Percentiles rank a stretch among this genome's conserved stretches.
Conservation (phyloP, 176 grass and related monocot genomes). For the Carex myosuroides region DNA sequence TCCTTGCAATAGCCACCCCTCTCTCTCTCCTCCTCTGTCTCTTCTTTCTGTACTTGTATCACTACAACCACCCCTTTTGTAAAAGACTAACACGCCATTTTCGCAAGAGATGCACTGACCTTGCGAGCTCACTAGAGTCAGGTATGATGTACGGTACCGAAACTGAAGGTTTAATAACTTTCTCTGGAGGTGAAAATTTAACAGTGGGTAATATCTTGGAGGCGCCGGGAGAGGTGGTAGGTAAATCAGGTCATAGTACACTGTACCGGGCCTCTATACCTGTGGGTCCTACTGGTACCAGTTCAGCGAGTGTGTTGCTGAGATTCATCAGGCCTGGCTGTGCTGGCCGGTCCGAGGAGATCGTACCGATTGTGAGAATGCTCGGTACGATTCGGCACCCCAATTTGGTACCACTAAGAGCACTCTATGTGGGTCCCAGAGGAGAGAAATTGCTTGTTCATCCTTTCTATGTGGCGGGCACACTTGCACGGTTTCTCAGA, state of each 20-base stretch:
- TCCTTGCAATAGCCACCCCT: constrained; percentile 34
- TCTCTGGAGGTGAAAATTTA: constrained; percentile 70
- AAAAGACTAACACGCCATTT: constrained; percentile 21
- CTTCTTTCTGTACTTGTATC: constrained; percentile 27
- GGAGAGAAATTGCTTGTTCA: constrained; percentile 92
- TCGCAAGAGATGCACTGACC: neutral
- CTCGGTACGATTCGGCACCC: constrained; percentile 53
- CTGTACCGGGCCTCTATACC: constrained; percentile 70
- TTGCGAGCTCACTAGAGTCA: constrained; percentile 20
- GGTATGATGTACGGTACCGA: constrained; percentile 14
- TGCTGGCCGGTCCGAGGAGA: constrained; percentile 43
- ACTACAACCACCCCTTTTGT: constrained; percentile 34
- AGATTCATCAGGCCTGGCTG: constrained; percentile 69
- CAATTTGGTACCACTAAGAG: constrained; percentile 77
- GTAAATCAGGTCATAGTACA: constrained; percentile 74
- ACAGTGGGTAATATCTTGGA: constrained; percentile 69
- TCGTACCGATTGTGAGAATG: constrained; percentile 32
- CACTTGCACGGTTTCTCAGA: constrained; percentile 64
- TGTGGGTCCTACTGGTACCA: constrained; percentile 14
- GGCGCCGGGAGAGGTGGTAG: constrained; percentile 87
- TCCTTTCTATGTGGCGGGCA: constrained; percentile 74
- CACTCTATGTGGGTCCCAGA: constrained; percentile 73
- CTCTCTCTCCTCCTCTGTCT: constrained; percentile 30
- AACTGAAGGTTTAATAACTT: constrained; percentile 51
- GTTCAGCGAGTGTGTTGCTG: constrained; percentile 47